Conservation (phyloP, 306 rosid genomes). For the Cicer judaicum region DNA sequence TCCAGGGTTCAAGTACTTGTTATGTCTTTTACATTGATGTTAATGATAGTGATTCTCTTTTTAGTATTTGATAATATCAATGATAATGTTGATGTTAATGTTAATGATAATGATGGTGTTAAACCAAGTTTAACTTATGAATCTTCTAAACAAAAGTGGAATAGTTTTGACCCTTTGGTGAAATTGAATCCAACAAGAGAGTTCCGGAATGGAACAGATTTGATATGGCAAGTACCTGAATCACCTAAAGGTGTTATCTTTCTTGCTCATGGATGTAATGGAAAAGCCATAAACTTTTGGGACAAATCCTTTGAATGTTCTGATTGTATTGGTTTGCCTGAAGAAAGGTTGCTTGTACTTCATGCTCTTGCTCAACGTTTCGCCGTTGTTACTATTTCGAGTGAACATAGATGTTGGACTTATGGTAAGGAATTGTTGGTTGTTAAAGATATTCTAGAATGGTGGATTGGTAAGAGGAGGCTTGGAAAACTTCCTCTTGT, state of each 20-base stretch:
- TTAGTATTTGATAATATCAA: conserved; percentile 40
- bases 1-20: conserved; percentile 46
- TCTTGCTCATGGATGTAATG: conserved; percentile 89
- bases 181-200: conserved; percentile 63
- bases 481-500: conserved; percentile 75
- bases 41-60: conserved; percentile 50
- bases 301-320: conserved; percentile 70
- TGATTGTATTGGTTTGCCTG: conserved; percentile 85
- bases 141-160: conserved; percentile 58
- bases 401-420: conserved; percentile 76
- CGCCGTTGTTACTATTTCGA: conserved; percentile 77
- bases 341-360: conserved; percentile 79
- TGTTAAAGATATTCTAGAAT: conserved; percentile 63
- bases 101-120: conserved; percentile 3
- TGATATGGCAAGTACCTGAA: conserved; percentile 86
- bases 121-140: conserved; percentile 40
- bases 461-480: conserved; percentile 76
- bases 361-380: conserved; percentile 69
- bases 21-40: conserved; percentile 48
- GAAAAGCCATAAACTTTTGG: conserved; percentile 84
- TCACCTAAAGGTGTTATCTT: conserved; percentile 84
- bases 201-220: conserved; percentile 70
- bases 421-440: conserved; percentile 58
- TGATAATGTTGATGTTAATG: conserved; percentile 39
- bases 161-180: conserved; percentile 63